A percentile compares a stretch with the other conserved stretches of the same genome.
These are phyloP conservation scores for Coemansia sp. DNA, from an alignment of 192 early-diverging fungal species.

Conservation along the genomic window DNA sequence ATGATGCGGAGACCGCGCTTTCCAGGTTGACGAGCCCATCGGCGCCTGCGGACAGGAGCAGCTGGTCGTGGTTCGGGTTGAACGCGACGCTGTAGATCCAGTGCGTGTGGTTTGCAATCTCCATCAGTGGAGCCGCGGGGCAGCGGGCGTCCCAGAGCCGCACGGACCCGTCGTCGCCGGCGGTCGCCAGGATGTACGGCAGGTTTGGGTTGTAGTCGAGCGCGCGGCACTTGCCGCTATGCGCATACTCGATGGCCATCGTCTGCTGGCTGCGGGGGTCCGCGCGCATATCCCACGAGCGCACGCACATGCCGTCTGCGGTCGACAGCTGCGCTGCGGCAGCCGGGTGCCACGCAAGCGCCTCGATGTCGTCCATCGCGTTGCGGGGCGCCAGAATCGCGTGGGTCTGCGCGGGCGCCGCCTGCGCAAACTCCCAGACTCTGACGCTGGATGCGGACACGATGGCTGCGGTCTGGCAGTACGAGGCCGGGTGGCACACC, in stretches of 20 bases:
- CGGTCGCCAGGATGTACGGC: conserved; percentile 78
- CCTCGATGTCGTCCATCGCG: conserved; percentile 29
- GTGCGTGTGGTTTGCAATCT: conserved; percentile 77
- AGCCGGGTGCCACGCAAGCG: conserved; percentile 32
- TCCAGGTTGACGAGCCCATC: conserved; percentile 89
- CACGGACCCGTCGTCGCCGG: conserved; percentile 85
- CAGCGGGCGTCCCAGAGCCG: conserved; percentile 86
- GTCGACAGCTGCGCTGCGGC: conserved; percentile 48
- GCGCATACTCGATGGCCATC: conserved; percentile 57
- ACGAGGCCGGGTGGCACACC: conserved; percentile 11
- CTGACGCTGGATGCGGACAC: conserved; percentile 5
- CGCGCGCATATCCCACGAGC: conserved; percentile 70
- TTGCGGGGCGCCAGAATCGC: conserved; percentile 1
- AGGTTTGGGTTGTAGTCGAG: conserved; percentile 89
- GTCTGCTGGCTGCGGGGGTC: conserved; percentile 14
- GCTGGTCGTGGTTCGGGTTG: conserved; percentile 91
- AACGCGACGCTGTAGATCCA: conserved; percentile 86
- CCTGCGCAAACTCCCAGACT: conserved; percentile 17
- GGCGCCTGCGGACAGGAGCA: conserved; percentile 79
- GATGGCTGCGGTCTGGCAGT: conserved; percentile 12
- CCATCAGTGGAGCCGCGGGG: conserved; percentile 56
- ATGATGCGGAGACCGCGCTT: conserved; percentile 82
- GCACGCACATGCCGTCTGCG: conserved; percentile 58
- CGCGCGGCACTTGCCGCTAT: conserved; percentile 66
- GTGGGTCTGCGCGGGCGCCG: not conserved